Percentiles rank a stretch among this genome's conserved stretches.
These are phyloP conservation scores for Microdochium trichocladiopsis DNA, from an alignment of 2,329 filamentous ascomycete genomes.

Conservation along the genomic window DNA sequence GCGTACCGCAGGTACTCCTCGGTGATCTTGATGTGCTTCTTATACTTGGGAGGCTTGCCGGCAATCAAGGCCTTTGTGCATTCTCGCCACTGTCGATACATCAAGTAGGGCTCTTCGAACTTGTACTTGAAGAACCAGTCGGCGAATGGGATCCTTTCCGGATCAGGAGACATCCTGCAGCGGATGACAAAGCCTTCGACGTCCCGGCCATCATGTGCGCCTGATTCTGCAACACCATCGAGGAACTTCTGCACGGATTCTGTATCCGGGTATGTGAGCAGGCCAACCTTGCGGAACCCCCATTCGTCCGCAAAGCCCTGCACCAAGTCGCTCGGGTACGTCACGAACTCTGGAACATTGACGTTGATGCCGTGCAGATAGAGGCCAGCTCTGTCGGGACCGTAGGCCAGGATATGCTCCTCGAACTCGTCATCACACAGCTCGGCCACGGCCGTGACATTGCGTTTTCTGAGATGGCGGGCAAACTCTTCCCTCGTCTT, in stretches of 20 bases:
- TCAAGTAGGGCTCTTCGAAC: slow-evolving; percentile 96
- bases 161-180: slow-evolving; percentile 61
- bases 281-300: slow-evolving; percentile 88
- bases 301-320: slow-evolving; percentile 85
- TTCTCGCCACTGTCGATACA: slow-evolving; percentile 98
- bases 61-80: slow-evolving; percentile 85
- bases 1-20: slow-evolving; percentile 86
- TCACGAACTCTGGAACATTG: slow-evolving; percentile 87
- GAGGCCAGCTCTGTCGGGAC: slow-evolving; percentile 73
- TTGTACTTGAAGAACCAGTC: slow-evolving; percentile 99
- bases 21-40: slow-evolving; percentile 84
- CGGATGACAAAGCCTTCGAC: slow-evolving; percentile 96
- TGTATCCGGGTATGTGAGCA: slow-evolving; percentile 70
- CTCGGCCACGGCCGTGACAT: slow-evolving; percentile 91
- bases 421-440: slow-evolving; percentile 95
- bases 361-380: slow-evolving; percentile 96
- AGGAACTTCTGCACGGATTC: slow-evolving; percentile 71
- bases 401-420: slow-evolving; percentile 91
- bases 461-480: slow-evolving; percentile 65
- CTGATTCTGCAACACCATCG: slow-evolving; percentile 78
- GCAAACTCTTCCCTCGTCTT: slow-evolving; percentile 77
- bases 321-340: slow-evolving; percentile 75
- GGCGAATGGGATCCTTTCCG: slow-evolving; percentile 47
- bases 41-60: slow-evolving; percentile 66
- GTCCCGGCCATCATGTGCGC: slow-evolving; percentile 82